Base-by-base conservation (phyloP, 768 basidiomycete species). In the Psilocybe sp. region DNA sequence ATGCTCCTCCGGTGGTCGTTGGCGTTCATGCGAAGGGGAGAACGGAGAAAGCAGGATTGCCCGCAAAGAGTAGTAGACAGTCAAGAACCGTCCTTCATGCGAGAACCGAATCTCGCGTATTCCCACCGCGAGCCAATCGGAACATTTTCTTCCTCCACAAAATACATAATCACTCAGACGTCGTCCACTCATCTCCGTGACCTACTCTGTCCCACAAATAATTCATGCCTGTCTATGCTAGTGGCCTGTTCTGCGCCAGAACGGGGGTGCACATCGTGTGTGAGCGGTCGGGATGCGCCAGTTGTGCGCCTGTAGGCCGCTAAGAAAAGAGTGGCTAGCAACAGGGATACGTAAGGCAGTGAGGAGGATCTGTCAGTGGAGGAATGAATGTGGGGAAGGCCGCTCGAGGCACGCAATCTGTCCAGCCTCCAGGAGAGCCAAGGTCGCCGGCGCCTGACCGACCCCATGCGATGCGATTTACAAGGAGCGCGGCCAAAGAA, bases 111-210 rank as follows among this genome's bases (percentile, higher is more conserved):
- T 69, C 49, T 69, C 62, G 61, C 63, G 66, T 69, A 72, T 69
- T 74, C 73, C 72, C 74, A 81, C 81, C 81, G 23, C 23, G 81
- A 79, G 55, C 79, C 82, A 81, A 82, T 82, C 81, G 81, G 81
- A 79, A 74, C 69, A 71, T 71, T 62, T n/a, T 57, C 66, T 67
- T 28, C 23, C 23, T 28, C 23, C 23, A 28, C 23, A 28, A 28
- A 28, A 28, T 28, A 28, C 23, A 28, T 28, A 28, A 28, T 28
- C 23, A 28, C 23, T 28, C 23, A 28, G 23, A 28, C 23, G 23
- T 28, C 23, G 4, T 7, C 7, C 23, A 28, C 23, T 28, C 23
- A 28, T 28, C 4, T 28, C 23, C 23, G 23, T 28, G 23, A 7
- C 23, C 23, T 28, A 28, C 23, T 28, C 23, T 28, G 23, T 43